Base-by-base conservation (phyloP, 2,329 filamentous ascomycete genomes). In the Neopestalotiopsis sp. region DNA sequence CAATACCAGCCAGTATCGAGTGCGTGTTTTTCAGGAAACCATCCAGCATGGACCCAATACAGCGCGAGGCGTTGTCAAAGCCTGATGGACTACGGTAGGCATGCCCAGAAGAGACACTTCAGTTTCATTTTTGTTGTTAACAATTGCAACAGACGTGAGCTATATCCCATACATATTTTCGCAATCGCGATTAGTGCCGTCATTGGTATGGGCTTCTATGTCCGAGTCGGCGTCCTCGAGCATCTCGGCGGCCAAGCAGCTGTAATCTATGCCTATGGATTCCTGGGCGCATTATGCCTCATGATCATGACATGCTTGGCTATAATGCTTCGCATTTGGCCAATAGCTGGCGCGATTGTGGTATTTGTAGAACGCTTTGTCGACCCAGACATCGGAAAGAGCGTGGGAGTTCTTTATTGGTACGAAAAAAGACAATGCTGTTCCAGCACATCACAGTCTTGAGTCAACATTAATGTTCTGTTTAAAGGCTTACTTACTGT, bases 141-240 rank as follows among this genome's bases (percentile, higher is more conserved):
- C 3, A 10, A 2, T 38, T 1, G 1, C 2, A 13, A 1, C 17
- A 62, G 59, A 10, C 59, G 59, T 34, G 59, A 34, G 34, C 17
- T 62, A 1, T 28, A 34, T 20, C 10, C 12, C 2, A 32, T 40
- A 12, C 59, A 62, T 17, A 40, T 62, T 4, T 62, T 62, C 59
- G 30, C 30, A 10, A 62, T 62, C 5, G 28, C 59, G 2, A 62
- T 62, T 17, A 38, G 59, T 28, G 59, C 59, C 59, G 9, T 9
- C 13, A 62, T 62, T 28, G 59, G 59, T 1, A 62, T 62, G 59
- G 59, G 59, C 4, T 20, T 62, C 59, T 62, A 62, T 4, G 32
- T 62, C 3, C 24, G 59, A 14, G 30, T 28, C 10, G 59, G 59
- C 6, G 17, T 14, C 5, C 38, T 62, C 3, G 24, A 34, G 2